Base-by-base conservation (phyloP, 441 rosid genomes). In the Bocquillonia castaneifolia region DNA sequence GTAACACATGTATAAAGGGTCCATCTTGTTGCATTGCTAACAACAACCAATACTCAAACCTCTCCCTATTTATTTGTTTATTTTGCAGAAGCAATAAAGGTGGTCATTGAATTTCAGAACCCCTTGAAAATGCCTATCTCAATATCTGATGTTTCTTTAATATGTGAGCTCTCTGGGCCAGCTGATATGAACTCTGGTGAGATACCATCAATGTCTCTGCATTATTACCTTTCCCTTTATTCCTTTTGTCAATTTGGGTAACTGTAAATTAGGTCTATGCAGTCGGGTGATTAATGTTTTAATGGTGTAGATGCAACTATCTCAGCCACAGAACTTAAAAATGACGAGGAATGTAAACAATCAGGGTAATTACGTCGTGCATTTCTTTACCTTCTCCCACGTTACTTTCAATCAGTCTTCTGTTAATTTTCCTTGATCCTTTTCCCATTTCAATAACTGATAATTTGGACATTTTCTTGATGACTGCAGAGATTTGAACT, bases 91-190 rank as follows among this genome's bases (percentile, higher is more conserved):
- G 78, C 93, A 25, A 82, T 92, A 77, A 84, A 79, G 81, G 86
- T 95, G 69, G 85, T 70, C 74, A 67, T 92, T 63, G 91, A 86
- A 80, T 87, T 95, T 74, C 81, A 76, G 80, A 95, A 95, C 71
- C 97, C 98, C 63, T 78, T 92, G 74, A 87, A 85, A 74, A 79
- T 89, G 59, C 81, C 94, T 55, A 82, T 91, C 76, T 85, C 96
- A 72, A 67, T 92, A 62, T 80, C 92, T 28, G 72, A 76, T 61
- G 87, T 92, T 75, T 82, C 92, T 72, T 85, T 92, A 83, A 83
- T 92, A 64, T 89, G 97, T 69, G 91, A 92, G 75, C 92, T 84
- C 74, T 80, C 75, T 61, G 80, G 67, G 67, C 74, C 92, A 63
- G 97, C 88, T 74, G 97, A 89, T 63, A 51, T 67, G 23, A 67